Conservation (phyloP, 495 filamentous ascomycete species). For the Aspergillus hancockii region DNA sequence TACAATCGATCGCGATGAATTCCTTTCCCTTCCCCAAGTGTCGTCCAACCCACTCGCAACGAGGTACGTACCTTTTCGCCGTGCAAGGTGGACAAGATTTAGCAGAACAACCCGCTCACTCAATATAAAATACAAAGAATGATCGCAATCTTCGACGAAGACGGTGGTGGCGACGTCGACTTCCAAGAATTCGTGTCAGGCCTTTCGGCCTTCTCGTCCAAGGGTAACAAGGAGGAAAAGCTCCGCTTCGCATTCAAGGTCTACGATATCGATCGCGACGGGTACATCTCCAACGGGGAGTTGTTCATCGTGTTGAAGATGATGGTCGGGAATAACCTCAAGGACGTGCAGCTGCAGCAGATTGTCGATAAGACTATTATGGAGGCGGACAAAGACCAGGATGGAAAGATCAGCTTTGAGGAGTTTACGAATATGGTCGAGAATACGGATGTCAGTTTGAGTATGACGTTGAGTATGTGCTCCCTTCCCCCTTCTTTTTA, state of each 20-base stretch:
- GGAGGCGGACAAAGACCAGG: slow-evolving; percentile 94
- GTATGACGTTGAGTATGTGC: slow-evolving; percentile 90
- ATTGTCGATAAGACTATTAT: slow-evolving; percentile 99
- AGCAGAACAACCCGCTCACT: not conserved
- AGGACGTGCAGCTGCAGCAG: slow-evolving; percentile 96
- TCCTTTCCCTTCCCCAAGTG: slow-evolving; percentile 94
- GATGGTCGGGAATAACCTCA: slow-evolving; percentile 99
- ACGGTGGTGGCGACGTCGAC: slow-evolving; percentile 96
- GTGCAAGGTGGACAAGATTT: not conserved
- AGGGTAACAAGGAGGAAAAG: slow-evolving; percentile 99
- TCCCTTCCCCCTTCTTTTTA: slow-evolving; percentile 3
- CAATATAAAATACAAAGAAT: slow-evolving; percentile 56
- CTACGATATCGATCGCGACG: slow-evolving; percentile 98
- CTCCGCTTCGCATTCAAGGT: slow-evolving; percentile 97
- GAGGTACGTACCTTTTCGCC: slow-evolving; percentile 52
- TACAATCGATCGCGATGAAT: slow-evolving; percentile 98
- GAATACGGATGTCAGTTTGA: slow-evolving; percentile 95
- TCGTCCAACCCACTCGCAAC: slow-evolving; percentile 97
- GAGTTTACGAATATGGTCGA: slow-evolving; percentile 99
- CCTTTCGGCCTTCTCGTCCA: slow-evolving; percentile 90
- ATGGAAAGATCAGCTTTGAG: slow-evolving; percentile 99
- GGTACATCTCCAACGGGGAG: slow-evolving; percentile 98
- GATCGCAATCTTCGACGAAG: slow-evolving; percentile 99
- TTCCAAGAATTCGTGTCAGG: slow-evolving; percentile 99
- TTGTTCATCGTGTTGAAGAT: slow-evolving; percentile 99